Conservation (phyloP, 2,329 filamentous ascomycete genomes). For the Onygenales sp. region DNA sequence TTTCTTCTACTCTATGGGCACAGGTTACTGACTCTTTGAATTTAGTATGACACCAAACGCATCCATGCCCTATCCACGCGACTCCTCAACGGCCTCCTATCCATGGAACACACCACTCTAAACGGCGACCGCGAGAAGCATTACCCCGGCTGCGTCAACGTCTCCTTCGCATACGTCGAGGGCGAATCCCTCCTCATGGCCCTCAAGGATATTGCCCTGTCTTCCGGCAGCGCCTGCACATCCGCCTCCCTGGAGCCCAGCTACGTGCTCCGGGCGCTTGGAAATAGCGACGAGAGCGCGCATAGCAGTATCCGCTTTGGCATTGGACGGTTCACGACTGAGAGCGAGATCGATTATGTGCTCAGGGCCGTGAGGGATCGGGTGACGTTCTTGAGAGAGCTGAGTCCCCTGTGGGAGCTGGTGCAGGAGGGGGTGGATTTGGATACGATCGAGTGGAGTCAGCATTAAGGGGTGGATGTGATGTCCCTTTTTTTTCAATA, state of each 20-base stretch:
- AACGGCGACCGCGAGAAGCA: slow-evolving; percentile 78
- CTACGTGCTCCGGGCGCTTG: slow-evolving; percentile 87
- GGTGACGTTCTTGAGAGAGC: slow-evolving; percentile 83
- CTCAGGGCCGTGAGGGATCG: slow-evolving; percentile 85
- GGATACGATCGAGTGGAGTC: slow-evolving; percentile 95
- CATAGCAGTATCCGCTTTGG: slow-evolving; percentile 97
- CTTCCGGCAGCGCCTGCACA: slow-evolving; percentile 92
- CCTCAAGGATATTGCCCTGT: slow-evolving; percentile 92
- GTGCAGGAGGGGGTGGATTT: slow-evolving; percentile 95
- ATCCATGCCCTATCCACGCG: slow-evolving; percentile 75
- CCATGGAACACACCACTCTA: slow-evolving; percentile 83
- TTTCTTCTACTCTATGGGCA: slow-evolving; percentile 4
- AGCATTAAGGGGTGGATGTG: slow-evolving; percentile 54
- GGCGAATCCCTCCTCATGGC: slow-evolving; percentile 98
- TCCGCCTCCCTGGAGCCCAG: slow-evolving; percentile 93
- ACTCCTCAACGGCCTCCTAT: slow-evolving; percentile 69
- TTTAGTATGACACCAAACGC: slow-evolving; percentile 81
- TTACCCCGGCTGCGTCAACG: slow-evolving; percentile 95
- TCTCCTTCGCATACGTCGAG: slow-evolving; percentile 97
- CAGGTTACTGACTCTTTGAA: slow-evolving; percentile 15
- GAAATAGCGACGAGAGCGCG: slow-evolving; percentile 93
- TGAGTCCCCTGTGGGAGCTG: slow-evolving; percentile 94
- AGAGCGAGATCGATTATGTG: slow-evolving; percentile 93
- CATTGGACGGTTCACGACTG: slow-evolving; percentile 93
- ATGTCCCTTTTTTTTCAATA: not conserved